These are phyloP conservation scores for Hypoxylon trugodes DNA, from an alignment of 495 filamentous ascomycete genomes.

Conservation along the genomic window DNA sequence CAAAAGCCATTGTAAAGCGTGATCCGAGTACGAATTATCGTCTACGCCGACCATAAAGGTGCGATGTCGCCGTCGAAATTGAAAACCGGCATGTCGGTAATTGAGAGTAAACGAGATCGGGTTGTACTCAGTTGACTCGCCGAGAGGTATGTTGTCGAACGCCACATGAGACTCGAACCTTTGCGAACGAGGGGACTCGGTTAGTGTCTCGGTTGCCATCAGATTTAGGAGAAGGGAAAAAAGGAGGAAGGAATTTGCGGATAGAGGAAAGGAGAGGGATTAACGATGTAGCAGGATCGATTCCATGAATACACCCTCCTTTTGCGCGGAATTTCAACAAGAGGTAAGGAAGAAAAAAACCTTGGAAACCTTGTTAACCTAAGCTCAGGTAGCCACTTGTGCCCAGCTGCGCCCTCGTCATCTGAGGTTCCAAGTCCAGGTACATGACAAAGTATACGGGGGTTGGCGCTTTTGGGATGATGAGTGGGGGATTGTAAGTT, in stretches of 20 bases:
- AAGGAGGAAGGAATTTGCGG: background rate
- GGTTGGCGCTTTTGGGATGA: slow-evolving; percentile 6
- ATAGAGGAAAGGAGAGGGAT: slow-evolving; percentile 6
- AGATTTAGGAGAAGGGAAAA: slow-evolving; percentile 9
- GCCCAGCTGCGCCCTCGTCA: slow-evolving; percentile 31
- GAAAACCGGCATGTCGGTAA: slow-evolving; percentile 88
- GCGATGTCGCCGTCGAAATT: slow-evolving; percentile 80
- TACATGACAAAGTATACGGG: slow-evolving; percentile 28
- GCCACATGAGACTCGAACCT: slow-evolving; percentile 76
- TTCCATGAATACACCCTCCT: slow-evolving; percentile 14
- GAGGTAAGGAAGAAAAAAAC: background rate
- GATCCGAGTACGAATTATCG: slow-evolving; percentile 94
- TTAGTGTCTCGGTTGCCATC: slow-evolving; percentile 56
- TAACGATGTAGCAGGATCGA: slow-evolving; percentile 7
- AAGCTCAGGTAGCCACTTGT: slow-evolving; percentile 29
- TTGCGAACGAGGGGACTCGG: slow-evolving; percentile 46
- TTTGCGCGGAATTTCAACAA: slow-evolving; percentile 33
- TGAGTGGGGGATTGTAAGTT: slow-evolving; percentile 24
- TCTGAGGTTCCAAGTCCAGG: slow-evolving; percentile 3
- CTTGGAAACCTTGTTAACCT: slow-evolving; percentile 4
- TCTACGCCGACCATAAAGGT: slow-evolving; percentile 96
- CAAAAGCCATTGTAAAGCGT: slow-evolving; percentile 92
- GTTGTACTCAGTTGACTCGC: slow-evolving; percentile 73
- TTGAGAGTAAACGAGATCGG: slow-evolving; percentile 86
- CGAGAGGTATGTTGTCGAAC: slow-evolving; percentile 87